Evolutionary conservation across 1,139 yeast species (phyloP).

Genomic region (Yamadazyma atlantica): DNA sequence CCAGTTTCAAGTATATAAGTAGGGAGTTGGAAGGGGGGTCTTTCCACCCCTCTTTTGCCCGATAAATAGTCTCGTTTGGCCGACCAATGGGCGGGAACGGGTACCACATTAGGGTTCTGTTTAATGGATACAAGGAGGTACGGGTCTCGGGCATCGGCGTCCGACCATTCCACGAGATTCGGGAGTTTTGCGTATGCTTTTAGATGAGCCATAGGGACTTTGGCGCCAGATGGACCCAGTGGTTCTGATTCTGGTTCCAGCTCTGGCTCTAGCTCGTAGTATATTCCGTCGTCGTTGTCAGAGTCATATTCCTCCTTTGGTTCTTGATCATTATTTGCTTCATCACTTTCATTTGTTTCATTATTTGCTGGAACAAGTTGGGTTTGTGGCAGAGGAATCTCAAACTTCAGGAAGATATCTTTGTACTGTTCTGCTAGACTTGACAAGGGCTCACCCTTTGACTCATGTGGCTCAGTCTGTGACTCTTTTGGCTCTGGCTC

Average conservation of each 20-base stretch:
- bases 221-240: constrained; percentile 50
- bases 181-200: constrained; percentile 65
- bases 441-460: not conserved
- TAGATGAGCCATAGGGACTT: constrained; percentile 66
- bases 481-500: too few species aligned
- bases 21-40: constrained; percentile 76
- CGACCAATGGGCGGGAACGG: constrained; percentile 87
- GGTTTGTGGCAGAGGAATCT: too few species aligned
- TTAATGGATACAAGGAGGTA: constrained; percentile 63
- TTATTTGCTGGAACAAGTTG: too few species aligned
- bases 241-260: constrained; percentile 17
- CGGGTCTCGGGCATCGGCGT: constrained; percentile 84
- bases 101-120: constrained; percentile 63
- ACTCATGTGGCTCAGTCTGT: too few species aligned
- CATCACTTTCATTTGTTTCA: too few species aligned
- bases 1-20: constrained; percentile 80
- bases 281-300: not conserved
- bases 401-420: constrained; percentile 2
- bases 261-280: not conserved
- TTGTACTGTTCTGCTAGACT: constrained; percentile 7
- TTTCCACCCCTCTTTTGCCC: constrained; percentile 67
- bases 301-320: too few species aligned
- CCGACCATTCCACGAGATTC: constrained; percentile 82
- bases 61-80: constrained; percentile 77
- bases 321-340: too few species aligned